Conservation (phyloP, 345 rosid species). For the Corchorus capsularis region DNA sequence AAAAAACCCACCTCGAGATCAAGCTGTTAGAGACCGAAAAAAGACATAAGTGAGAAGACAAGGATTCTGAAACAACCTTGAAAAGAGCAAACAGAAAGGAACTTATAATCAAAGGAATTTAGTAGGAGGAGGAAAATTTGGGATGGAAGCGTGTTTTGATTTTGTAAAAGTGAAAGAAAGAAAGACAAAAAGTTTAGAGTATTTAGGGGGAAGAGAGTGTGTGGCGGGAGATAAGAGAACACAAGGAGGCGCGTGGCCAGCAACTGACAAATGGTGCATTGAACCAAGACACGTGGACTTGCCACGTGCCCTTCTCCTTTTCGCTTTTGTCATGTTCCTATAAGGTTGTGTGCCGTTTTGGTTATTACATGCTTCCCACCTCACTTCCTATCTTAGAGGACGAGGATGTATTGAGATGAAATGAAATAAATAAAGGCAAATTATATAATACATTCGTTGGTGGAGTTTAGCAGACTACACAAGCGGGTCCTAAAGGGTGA, state of each 20-base stretch:
- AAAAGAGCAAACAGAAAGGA: background rate
- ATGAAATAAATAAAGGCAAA: too few relatives aligned
- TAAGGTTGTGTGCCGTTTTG: constrained; percentile 17
- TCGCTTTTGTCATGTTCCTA: constrained; percentile 20
- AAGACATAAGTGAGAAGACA: background rate
- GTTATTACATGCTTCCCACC: constrained; percentile 24
- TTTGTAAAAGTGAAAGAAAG: background rate
- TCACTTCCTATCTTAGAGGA: background rate
- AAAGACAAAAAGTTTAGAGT: too few relatives aligned
- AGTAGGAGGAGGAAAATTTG: background rate
- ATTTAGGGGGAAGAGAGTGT: background rate
- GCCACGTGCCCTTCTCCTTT: constrained; percentile 39
- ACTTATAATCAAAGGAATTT: background rate
- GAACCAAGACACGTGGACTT: constrained; percentile 34
- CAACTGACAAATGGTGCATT: constrained; percentile 35
- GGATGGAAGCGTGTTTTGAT: background rate
- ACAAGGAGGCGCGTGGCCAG: constrained; percentile 56
- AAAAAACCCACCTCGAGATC: constrained; percentile 9
- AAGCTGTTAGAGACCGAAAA: background rate
- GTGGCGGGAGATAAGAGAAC: constrained; percentile 35
- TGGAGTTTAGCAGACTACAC: too few relatives aligned
- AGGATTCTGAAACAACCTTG: background rate
- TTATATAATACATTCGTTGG: too few relatives aligned
- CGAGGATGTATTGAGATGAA: too few relatives aligned
- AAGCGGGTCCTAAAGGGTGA: too few relatives aligned